Evolutionary conservation across 805 yeast genomes (phyloP).

Genomic region (Metschnikowia corniflorae): DNA sequence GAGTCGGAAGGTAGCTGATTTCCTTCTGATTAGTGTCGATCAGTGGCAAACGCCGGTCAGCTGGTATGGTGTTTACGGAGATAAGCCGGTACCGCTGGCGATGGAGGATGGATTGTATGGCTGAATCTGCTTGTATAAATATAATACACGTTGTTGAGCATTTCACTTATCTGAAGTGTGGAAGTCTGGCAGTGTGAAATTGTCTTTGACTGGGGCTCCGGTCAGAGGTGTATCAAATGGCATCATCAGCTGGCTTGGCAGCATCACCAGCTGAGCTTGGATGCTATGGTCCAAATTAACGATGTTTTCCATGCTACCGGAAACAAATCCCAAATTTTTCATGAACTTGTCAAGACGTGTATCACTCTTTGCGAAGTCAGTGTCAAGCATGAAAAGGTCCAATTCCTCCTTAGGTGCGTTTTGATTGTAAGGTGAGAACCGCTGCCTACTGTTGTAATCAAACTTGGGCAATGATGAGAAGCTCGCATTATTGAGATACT

Average conservation of each 20-base stretch:
- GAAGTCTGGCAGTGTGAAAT: no score
- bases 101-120: slow-evolving; percentile 77
- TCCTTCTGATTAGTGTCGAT: slow-evolving; percentile 20
- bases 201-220: no score
- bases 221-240: no score
- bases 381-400: slow-evolving; percentile 16
- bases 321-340: slow-evolving; percentile 15
- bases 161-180: no score
- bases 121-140: slow-evolving; percentile 25
- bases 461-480: slow-evolving; percentile 3
- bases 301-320: not conserved
- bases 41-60: slow-evolving; percentile 60
- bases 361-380: slow-evolving; percentile 14
- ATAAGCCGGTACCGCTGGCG: slow-evolving; percentile 59
- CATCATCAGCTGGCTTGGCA: not conserved
- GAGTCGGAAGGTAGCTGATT: slow-evolving; percentile 35
- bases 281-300: not conserved
- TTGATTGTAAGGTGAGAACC: slow-evolving; percentile 2
- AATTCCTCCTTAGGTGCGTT: slow-evolving; percentile 11
- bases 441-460: not conserved
- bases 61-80: slow-evolving; percentile 86
- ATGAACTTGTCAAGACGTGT: slow-evolving; percentile 14
- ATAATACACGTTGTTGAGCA: no score
- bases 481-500: not conserved
- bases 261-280: not conserved